phyloP scores from a whole-genome alignment of 1,284 basidiomycete genomes.

The Moniliella sp. region DNA sequence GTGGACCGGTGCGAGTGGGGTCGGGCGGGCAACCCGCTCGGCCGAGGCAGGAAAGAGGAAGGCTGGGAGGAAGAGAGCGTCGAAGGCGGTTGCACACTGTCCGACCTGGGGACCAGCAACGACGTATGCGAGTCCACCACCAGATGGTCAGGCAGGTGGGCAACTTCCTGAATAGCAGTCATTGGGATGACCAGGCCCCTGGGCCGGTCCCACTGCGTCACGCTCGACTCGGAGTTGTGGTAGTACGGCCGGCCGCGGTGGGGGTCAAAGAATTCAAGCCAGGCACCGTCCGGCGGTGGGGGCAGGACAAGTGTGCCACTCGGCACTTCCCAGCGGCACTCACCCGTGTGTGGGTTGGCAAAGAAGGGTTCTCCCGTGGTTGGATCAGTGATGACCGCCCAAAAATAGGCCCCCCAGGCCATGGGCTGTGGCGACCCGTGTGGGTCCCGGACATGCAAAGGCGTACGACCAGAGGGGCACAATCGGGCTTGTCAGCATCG shows the following conservation, averaged over 20 bases:
- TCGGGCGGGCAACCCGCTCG: too few relatives aligned
- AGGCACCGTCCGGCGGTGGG: conserved; percentile 61
- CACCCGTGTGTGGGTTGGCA: conserved; percentile 74
- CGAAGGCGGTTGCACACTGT: conserved; percentile 1
- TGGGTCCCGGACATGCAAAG: too few relatives aligned
- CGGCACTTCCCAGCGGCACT: conserved; percentile 76
- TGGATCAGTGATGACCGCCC: not conserved
- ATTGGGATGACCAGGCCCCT: conserved; percentile 72
- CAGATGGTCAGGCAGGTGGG: not conserved
- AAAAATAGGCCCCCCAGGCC: not conserved
- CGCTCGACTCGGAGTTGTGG: conserved; percentile 66
- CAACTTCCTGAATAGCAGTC: conserved; percentile 55
- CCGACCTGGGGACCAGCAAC: not conserved
- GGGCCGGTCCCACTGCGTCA: conserved; percentile 72
- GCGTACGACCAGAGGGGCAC: too few relatives aligned
- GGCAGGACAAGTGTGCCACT: conserved; percentile 71
- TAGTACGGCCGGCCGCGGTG: conserved; percentile 63
- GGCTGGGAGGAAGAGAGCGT: conserved; percentile 1
- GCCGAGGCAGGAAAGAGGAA: not conserved
- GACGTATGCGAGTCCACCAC: conserved; percentile 1
- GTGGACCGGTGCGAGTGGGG: too few relatives aligned
- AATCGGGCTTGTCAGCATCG: too few relatives aligned
- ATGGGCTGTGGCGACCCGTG: too few relatives aligned
- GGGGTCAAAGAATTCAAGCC: conserved; percentile 78
- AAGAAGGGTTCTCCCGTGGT: conserved; percentile 44